phyloP scores from a whole-genome alignment of 768 basidiomycete genomes.

The Macrocybe gigantea region DNA sequence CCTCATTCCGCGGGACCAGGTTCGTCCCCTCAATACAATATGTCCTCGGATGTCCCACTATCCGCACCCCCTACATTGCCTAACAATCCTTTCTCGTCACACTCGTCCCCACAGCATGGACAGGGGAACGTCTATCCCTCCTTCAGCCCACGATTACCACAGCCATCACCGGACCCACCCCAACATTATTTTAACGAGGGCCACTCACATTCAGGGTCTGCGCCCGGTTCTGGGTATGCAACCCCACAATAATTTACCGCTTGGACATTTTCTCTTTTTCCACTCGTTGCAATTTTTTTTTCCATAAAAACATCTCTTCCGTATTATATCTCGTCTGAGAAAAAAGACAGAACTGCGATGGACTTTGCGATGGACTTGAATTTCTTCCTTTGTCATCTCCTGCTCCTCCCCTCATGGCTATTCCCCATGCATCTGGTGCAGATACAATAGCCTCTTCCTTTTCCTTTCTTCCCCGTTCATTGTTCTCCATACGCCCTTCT shows the following conservation, averaged over 20 bases:
- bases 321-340: too few species aligned
- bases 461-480: neutral
- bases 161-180: slow-evolving; percentile 20
- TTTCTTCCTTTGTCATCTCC: neutral
- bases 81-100: slow-evolving; percentile 35
- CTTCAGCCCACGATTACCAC: slow-evolving; percentile 29
- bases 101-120: slow-evolving; percentile 21
- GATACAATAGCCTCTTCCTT: too few species aligned
- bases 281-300: slow-evolving; percentile 1
- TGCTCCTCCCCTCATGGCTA: neutral
- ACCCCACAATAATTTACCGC: slow-evolving; percentile 30
- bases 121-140: slow-evolving; percentile 29
- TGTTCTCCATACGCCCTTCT: neutral
- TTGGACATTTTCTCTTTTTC: neutral
- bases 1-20: slow-evolving; percentile 36
- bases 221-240: slow-evolving; percentile 41
- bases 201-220: slow-evolving; percentile 32
- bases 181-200: slow-evolving; percentile 30
- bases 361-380: slow-evolving; percentile 2
- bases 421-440: neutral
- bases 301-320: neutral
- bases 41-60: slow-evolving; percentile 39
- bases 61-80: slow-evolving; percentile 48
- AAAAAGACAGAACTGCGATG: slow-evolving; percentile 3
- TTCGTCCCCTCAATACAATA: slow-evolving; percentile 28